Evolutionary conservation across 345 rosid species (phyloP).

Genomic region (Acer saccharum): DNA sequence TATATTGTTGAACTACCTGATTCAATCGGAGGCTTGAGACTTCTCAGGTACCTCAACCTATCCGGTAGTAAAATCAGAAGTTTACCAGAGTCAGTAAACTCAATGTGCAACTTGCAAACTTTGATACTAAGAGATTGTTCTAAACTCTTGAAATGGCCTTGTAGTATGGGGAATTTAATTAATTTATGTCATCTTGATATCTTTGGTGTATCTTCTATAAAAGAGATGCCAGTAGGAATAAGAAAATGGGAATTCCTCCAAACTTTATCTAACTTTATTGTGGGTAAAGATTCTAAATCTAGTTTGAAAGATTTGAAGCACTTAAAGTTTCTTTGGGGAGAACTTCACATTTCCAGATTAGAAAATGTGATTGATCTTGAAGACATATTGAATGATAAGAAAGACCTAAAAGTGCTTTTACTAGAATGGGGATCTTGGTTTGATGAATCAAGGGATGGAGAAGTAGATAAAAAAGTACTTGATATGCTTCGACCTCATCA

Average conservation of each 20-base stretch:
- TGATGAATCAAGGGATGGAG: neutral
- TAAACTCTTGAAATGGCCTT: neutral
- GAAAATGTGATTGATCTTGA: neutral
- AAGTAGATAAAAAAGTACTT: neutral
- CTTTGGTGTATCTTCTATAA: neutral
- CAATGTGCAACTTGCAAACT: constrained; percentile 9
- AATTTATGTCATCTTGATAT: constrained; percentile 17
- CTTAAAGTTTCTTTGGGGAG: neutral
- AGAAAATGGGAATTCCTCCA: neutral
- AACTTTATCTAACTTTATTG: neutral
- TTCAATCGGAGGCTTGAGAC: constrained; percentile 3
- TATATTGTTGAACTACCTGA: neutral
- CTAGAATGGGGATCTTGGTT: neutral
- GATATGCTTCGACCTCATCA: neutral
- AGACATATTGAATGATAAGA: neutral
- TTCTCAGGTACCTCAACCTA: constrained; percentile 8
- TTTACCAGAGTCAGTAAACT: constrained; percentile 9
- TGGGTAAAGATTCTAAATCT: neutral
- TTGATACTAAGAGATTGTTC: neutral
- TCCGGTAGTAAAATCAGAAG: neutral
- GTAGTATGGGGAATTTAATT: neutral
- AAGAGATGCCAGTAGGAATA: neutral
- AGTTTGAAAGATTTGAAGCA: neutral
- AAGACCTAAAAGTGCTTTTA: neutral
- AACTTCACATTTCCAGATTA: neutral